Evolutionary conservation across 192 early-diverging fungal genomes (phyloP).

Genomic region (Backusella australiensis): DNA sequence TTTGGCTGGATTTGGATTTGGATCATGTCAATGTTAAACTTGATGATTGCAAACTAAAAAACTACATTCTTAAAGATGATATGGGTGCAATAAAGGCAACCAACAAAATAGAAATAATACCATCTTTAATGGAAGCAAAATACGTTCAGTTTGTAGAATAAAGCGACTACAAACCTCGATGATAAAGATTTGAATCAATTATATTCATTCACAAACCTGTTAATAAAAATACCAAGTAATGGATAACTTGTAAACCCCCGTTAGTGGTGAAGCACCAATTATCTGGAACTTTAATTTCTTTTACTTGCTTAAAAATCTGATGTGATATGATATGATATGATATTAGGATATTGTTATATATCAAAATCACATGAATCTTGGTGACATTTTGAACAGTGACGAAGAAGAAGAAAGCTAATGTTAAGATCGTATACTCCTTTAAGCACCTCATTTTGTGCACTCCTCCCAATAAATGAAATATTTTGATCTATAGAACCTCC

Average conservation of each 20-base stretch:
- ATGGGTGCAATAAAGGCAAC: not conserved
- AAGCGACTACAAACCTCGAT: not conserved
- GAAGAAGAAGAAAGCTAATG: not conserved
- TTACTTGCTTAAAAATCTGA: not conserved
- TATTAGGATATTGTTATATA: not conserved
- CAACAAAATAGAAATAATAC: not conserved
- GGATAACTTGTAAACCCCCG: too few species aligned
- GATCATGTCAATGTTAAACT: not conserved
- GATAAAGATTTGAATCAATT: not conserved
- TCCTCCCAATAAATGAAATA: not conserved
- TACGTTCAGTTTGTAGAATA: not conserved
- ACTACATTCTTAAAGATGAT: conserved; percentile 6
- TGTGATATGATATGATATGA: not conserved
- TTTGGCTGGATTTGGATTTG: conserved; percentile 11
- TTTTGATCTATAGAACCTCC: too few species aligned
- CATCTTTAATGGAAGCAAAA: conserved; percentile 3
- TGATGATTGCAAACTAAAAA: conserved; percentile 1
- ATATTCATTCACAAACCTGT: not conserved
- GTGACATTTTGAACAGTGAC: not conserved
- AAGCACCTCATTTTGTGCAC: not conserved
- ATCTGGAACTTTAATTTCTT: not conserved
- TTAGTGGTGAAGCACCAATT: too few species aligned
- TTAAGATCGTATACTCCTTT: not conserved
- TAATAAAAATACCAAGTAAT: too few species aligned
- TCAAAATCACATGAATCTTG: not conserved